Base-by-base conservation (phyloP, 2,329 filamentous ascomycete genomes). In the Septoria petroselini region DNA sequence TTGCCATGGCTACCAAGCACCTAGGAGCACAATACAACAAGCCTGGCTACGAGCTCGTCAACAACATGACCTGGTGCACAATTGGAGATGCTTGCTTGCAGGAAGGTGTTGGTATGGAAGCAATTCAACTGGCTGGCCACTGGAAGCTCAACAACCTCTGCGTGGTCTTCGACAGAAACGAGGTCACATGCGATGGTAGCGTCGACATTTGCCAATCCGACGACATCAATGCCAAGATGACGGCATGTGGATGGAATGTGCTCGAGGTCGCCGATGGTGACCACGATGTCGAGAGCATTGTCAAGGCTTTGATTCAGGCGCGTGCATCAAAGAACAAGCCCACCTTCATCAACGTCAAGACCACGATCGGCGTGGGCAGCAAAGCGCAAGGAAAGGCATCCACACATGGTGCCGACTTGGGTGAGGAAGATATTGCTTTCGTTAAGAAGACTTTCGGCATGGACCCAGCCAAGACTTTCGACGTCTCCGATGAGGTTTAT, bases 131-230 rank as follows among this genome's bases (percentile, higher is more conserved):
- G 9, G 78, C 78, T 3, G 79, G 77, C 1, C 76, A 81, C 62
- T 74, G 72, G 68, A 71, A 68, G 56, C 68, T 82, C 15, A 74
- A 78, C 66, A 82, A 82, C 58, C 67, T 82, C 3, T 74, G 73
- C 12, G 66, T 82, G 21, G 75, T 81, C 44, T 82, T 81, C 55
- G 79, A 82, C 58, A 80, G 82, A 65, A 82, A 82, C 60, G 75
- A 80, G 58, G 70, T 82, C 39, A 81, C 78, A 6, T 81, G 78
- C 58, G 79, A 81, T 51, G 79, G 79, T 0, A 73, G 72, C 2
- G 73, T 80, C 8, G 77, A 80, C 63, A 65, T 74, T 49, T 54
- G 50, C 27, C 77, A 75, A 52, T 76, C 71, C 0, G 79, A 82
- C 53, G 77, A 82, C 41, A 68, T 80, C 61, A 80, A 81, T 50